Conservation (phyloP, 768 basidiomycete species). For the Neoboletus subvelutipes region DNA sequence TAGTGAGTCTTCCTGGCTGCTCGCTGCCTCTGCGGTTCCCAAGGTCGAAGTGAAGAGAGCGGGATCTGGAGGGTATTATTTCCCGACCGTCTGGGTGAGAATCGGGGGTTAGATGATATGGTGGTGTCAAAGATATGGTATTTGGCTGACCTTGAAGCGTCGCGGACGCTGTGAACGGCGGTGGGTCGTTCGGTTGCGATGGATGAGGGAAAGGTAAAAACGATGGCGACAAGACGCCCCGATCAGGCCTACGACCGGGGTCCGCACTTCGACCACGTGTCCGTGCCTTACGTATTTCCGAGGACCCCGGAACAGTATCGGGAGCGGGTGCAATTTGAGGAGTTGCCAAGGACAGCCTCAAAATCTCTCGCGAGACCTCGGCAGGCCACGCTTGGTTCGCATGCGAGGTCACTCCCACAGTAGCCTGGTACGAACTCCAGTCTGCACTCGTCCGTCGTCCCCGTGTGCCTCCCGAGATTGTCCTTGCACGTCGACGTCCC, state of each 20-base stretch:
- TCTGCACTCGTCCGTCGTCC: slow-evolving; percentile 55
- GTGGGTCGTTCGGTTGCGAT: slow-evolving; percentile 21
- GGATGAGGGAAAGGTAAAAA: slow-evolving; percentile 34
- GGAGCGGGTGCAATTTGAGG: slow-evolving; percentile 4
- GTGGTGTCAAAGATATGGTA: not conserved
- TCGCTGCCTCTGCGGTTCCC: slow-evolving; percentile 16
- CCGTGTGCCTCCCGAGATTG: slow-evolving; percentile 37
- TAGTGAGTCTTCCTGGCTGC: slow-evolving; percentile 5
- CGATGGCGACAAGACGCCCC: slow-evolving; percentile 17
- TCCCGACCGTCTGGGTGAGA: slow-evolving; percentile 18
- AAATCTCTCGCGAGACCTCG: slow-evolving; percentile 54
- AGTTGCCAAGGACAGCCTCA: slow-evolving; percentile 43
- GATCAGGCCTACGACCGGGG: slow-evolving; percentile 20
- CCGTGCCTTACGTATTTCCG: slow-evolving; percentile 2
- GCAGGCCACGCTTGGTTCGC: slow-evolving; percentile 53
- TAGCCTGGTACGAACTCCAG: slow-evolving; percentile 52
- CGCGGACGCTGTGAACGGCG: slow-evolving; percentile 23
- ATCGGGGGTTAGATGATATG: not conserved
- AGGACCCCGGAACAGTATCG: slow-evolving; percentile 25
- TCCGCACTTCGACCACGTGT: slow-evolving; percentile 24
- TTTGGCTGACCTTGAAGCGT: slow-evolving; percentile 25
- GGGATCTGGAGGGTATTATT: slow-evolving; percentile 10
- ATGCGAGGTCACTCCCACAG: slow-evolving; percentile 28
- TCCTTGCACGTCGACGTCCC: slow-evolving; percentile 24
- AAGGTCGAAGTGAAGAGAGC: slow-evolving; percentile 24